These are phyloP conservation scores for Cladosporium sp. DNA, from an alignment of 2,329 filamentous ascomycete species.

Conservation along the genomic window DNA sequence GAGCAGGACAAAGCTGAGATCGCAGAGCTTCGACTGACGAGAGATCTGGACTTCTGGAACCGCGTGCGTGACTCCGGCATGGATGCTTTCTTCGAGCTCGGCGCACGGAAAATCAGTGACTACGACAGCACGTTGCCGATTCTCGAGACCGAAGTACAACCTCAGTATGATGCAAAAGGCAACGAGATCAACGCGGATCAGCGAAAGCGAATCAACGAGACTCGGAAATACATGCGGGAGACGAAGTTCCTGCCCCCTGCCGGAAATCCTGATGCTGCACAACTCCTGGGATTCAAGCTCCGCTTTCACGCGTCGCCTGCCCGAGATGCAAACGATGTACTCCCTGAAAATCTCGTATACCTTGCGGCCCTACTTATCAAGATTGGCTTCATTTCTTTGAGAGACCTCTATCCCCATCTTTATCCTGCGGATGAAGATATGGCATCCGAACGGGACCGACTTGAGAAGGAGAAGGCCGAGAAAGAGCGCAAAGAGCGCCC, in stretches of 20 bases:
- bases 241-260: constrained; percentile 78
- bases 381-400: constrained; percentile 89
- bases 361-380: constrained; percentile 90
- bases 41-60: constrained; percentile 77
- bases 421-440: constrained; percentile 82
- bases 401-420: constrained; percentile 86
- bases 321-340: constrained; percentile 66
- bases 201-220: constrained; percentile 50
- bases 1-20: constrained; percentile 64
- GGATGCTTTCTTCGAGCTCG: constrained; percentile 84
- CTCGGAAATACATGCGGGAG: constrained; percentile 69
- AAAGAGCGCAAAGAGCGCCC: constrained; percentile 67
- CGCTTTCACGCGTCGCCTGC: constrained; percentile 85
- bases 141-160: constrained; percentile 25
- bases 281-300: constrained; percentile 93
- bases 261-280: constrained; percentile 87
- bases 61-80: constrained; percentile 71
- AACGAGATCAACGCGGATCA: constrained; percentile 33
- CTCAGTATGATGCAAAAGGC: constrained; percentile 34
- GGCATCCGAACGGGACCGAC: constrained; percentile 64
- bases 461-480: constrained; percentile 71
- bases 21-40: constrained; percentile 52
- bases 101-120: constrained; percentile 62
- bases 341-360: constrained; percentile 90
- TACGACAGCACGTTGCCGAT: constrained; percentile 40